These are phyloP conservation scores for Apiospora sp. DNA, from an alignment of 2,329 filamentous ascomycete species.

Conservation along the genomic window DNA sequence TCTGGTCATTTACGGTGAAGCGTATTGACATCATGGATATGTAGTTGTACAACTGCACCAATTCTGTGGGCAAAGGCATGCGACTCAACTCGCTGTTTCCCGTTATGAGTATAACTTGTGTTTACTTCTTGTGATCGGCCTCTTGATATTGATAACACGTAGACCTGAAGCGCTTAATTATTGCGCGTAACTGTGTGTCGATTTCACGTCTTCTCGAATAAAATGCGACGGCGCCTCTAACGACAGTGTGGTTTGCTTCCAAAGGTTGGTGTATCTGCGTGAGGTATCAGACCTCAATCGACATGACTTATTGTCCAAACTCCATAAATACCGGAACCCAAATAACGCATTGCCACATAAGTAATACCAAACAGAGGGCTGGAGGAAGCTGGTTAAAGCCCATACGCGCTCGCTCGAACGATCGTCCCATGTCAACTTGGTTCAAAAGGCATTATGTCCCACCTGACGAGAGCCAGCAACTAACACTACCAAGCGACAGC, in stretches of 20 bases:
- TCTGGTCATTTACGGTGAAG: conserved; percentile 72
- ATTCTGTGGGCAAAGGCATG: neutral
- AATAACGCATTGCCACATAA: neutral
- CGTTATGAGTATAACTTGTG: neutral
- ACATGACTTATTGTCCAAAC: neutral
- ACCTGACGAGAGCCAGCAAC: neutral
- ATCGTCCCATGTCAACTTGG: neutral
- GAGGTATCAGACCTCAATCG: neutral
- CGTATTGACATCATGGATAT: neutral
- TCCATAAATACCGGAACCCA: neutral
- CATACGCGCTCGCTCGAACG: neutral
- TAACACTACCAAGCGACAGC: neutral
- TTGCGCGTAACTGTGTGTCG: neutral
- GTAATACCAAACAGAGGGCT: neutral
- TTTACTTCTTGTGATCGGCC: neutral
- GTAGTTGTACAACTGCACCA: neutral
- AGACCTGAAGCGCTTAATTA: neutral
- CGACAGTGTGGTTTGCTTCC: too few species aligned
- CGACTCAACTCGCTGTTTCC: neutral
- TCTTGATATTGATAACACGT: neutral
- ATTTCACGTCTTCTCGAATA: neutral
- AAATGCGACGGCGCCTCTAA: neutral
- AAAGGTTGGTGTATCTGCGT: too few species aligned
- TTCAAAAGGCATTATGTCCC: neutral
- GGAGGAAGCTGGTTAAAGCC: neutral